These are phyloP conservation scores for Daphne laureola DNA, from an alignment of 441 rosid species.

Conservation along the genomic window DNA sequence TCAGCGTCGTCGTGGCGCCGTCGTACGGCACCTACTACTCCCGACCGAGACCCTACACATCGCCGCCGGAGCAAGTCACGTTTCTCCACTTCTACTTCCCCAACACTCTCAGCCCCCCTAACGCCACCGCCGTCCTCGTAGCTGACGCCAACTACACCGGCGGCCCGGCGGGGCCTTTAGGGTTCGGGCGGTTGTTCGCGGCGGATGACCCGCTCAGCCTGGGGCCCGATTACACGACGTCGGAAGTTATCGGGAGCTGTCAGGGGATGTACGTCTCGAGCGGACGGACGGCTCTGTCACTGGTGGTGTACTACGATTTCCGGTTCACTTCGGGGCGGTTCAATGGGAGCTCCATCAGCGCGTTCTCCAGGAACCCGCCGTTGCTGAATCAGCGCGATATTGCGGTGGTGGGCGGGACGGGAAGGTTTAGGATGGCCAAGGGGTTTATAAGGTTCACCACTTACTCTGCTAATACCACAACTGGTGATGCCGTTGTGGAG, in stretches of 20 bases:
- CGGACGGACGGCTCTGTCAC: conserved; percentile 15
- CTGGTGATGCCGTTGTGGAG: conserved; percentile 37
- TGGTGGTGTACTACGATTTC: conserved; percentile 32
- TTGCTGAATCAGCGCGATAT: conserved; percentile 32
- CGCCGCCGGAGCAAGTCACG: conserved; percentile 20
- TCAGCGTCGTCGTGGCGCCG: conserved; percentile 1
- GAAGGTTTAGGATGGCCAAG: conserved; percentile 38
- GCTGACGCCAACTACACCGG: conserved; percentile 21
- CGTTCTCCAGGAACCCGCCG: conserved; percentile 37
- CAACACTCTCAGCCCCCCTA: conserved; percentile 27
- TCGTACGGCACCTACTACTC: conserved; percentile 15
- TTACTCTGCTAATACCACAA: conserved; percentile 8
- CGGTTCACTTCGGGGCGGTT: conserved; percentile 29
- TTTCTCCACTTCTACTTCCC: conserved; percentile 40
- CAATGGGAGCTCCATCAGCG: conserved; percentile 37
- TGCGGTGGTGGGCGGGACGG: conserved; percentile 48
- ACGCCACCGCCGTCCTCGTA: conserved; percentile 31
- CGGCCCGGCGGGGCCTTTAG: conserved; percentile 4
- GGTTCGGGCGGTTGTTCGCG: conserved; percentile 28
- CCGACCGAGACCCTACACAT: conserved; percentile 1
- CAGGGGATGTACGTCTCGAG: conserved; percentile 35
- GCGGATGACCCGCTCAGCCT: conserved; percentile 32
- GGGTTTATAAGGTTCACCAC: conserved; percentile 37
- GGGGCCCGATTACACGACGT: conserved; percentile 25
- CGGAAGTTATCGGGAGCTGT: conserved; percentile 32